Base-by-base conservation (phyloP, 768 basidiomycete genomes). In the Bullera alba region DNA sequence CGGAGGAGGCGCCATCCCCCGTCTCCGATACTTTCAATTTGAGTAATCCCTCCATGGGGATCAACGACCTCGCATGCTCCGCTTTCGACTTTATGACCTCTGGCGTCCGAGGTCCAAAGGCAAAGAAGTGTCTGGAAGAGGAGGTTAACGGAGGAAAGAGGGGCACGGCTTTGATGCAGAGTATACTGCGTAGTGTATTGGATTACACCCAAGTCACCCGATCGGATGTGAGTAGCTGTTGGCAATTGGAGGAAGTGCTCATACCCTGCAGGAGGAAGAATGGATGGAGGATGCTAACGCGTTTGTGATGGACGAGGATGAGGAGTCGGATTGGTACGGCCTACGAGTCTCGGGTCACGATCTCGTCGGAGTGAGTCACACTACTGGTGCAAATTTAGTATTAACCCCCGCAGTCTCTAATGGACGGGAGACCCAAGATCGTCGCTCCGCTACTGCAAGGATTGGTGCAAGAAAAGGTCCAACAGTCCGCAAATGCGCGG, bases 221-320 rank as follows among this genome's bases (percentile, higher is more conserved):
- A 15, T 88, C 93, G 51, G 87, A 96, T 66, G 91, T 90, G 65
- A 53, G 82, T 34, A 17, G 39, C 39, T 41, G 39, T 12, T 21
- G 36, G 35, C 12, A 34, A 42, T 32, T 25, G n/a, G 26, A 19
- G 35, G 10, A 39, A 42, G 19, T 5, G 32, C 35, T 50, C 30
- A 50, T 32, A 47, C 8, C 10, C 15, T 39, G 12, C 54, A 96
- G 90, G 90, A 91, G 66, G 88, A 91, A 26, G 84, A 81, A 15
- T 97, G 93, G 93, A 80, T 82, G 2, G 80, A 78, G 46, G 86
- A 95, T 60, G 83, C 87, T 3, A 96, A 97, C 59, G 81, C 85
- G 2, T 97, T 97, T 63, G 83, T 97, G 26, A 84, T 85, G 22
- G 89, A 97, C 66, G 92, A 96, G 64, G 89, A 95, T 47, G 93